Evolutionary conservation across 352 stramenopile species (phyloP).

Genomic region (Pythium phragmiticola): DNA sequence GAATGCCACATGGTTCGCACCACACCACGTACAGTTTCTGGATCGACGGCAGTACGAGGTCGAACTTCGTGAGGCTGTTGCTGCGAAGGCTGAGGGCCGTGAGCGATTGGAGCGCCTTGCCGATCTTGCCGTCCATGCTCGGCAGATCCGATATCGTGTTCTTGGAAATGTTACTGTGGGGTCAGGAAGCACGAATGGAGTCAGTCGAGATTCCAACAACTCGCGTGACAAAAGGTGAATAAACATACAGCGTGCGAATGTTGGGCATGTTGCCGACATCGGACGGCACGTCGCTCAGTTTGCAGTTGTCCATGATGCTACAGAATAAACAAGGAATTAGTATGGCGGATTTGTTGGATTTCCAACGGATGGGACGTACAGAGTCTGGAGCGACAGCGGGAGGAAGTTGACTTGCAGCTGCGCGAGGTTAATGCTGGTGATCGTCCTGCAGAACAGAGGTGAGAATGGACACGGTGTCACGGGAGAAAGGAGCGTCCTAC

Average conservation of each 20-base stretch:
- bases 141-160: slow-evolving; percentile 46
- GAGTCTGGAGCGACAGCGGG: slow-evolving; percentile 41
- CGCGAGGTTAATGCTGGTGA: slow-evolving; percentile 63
- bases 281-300: slow-evolving; percentile 44
- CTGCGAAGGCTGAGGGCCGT: slow-evolving; percentile 45
- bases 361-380: slow-evolving; percentile 23
- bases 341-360: too few relatives aligned
- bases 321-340: neutral
- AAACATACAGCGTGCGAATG: slow-evolving; percentile 49
- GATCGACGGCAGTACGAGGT: slow-evolving; percentile 20
- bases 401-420: slow-evolving; percentile 47
- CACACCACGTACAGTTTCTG: slow-evolving; percentile 18
- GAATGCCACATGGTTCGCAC: too few relatives aligned
- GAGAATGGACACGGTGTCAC: neutral
- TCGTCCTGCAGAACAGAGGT: slow-evolving; percentile 27
- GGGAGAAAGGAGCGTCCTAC: slow-evolving; percentile 2
- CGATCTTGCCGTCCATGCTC: slow-evolving; percentile 35
- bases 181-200: neutral
- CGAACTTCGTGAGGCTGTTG: slow-evolving; percentile 60
- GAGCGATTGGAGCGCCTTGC: slow-evolving; percentile 39
- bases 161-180: slow-evolving; percentile 54
- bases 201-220: neutral
- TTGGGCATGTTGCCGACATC: slow-evolving; percentile 54
- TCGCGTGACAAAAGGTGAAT: too few relatives aligned
- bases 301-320: slow-evolving; percentile 73